Evolutionary conservation across 2,329 filamentous ascomycete genomes (phyloP).

Genomic region (Hymenoscyphus scutula): DNA sequence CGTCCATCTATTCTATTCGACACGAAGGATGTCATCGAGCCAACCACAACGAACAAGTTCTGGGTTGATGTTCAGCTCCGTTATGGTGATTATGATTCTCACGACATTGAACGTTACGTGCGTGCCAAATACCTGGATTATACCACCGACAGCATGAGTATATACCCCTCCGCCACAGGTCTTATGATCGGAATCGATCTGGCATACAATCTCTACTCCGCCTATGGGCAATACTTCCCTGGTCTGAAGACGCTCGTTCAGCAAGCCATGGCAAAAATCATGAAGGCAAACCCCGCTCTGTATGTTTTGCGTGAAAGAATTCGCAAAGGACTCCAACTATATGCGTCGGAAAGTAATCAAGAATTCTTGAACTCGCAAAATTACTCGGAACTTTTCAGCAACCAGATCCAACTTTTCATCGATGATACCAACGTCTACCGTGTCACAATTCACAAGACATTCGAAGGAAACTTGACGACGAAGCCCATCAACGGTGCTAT

Average conservation of each 20-base stretch:
- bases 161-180: constrained; percentile 94
- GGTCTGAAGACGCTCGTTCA: constrained; percentile 93
- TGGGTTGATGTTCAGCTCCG: constrained; percentile 96
- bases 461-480: constrained; percentile 97
- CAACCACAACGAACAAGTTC: constrained; percentile 97
- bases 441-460: constrained; percentile 99
- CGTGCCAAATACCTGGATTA: constrained; percentile 98
- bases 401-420: constrained; percentile 97
- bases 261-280: constrained; percentile 99
- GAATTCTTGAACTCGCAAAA: constrained; percentile 99
- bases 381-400: constrained; percentile 98
- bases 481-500: constrained; percentile 99
- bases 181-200: constrained; percentile 97
- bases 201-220: constrained; percentile 97
- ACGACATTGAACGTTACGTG: constrained; percentile 97
- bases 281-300: constrained; percentile 97
- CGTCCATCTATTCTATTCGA: constrained; percentile 90
- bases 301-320: constrained; percentile 98
- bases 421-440: constrained; percentile 99
- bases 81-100: constrained; percentile 97
- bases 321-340: constrained; percentile 94
- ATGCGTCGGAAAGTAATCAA: constrained; percentile 97
- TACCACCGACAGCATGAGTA: constrained; percentile 97
- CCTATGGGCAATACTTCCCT: constrained; percentile 98
- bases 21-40: constrained; percentile 91